These are phyloP conservation scores for Tetrahymena thermophila DNA, from an alignment of 73 alveolate species.

Conservation along the genomic window DNA sequence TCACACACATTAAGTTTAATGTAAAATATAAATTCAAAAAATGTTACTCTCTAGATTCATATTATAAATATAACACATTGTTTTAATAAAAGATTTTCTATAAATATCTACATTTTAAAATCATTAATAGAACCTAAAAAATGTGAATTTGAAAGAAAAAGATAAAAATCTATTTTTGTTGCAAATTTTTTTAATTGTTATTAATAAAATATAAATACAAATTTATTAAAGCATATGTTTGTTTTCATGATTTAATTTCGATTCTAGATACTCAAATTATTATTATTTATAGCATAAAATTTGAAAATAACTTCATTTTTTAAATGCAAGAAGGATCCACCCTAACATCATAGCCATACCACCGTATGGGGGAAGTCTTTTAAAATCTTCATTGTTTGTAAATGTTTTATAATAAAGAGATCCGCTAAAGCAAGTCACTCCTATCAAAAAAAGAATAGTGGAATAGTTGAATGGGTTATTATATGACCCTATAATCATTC, in stretches of 20 bases:
- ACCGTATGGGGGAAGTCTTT: not conserved
- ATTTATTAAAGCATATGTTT: too few relatives aligned
- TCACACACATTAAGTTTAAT: too few relatives aligned
- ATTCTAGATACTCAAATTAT: not conserved
- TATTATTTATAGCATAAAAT: too few relatives aligned
- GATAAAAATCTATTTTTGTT: not conserved
- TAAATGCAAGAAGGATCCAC: not conserved
- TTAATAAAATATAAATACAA: not conserved
- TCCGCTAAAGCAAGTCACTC: not conserved
- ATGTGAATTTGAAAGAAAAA: too few relatives aligned
- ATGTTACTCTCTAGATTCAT: too few relatives aligned
- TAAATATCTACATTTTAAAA: too few relatives aligned
- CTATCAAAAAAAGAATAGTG: not conserved
- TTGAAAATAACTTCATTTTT: not conserved
- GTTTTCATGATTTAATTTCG: too few relatives aligned
- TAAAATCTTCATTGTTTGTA: not conserved
- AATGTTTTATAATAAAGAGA: not conserved
- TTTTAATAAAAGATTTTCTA: too few relatives aligned
- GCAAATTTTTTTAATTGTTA: too few relatives aligned
- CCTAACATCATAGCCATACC: not conserved
- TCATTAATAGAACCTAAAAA: too few relatives aligned
- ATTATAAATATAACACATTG: too few relatives aligned
- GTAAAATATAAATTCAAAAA: too few relatives aligned
- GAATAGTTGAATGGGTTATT: not conserved
- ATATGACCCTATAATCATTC: not conserved